Conservation (phyloP, 768 basidiomycete genomes). For the Leucocoprinus sp. region DNA sequence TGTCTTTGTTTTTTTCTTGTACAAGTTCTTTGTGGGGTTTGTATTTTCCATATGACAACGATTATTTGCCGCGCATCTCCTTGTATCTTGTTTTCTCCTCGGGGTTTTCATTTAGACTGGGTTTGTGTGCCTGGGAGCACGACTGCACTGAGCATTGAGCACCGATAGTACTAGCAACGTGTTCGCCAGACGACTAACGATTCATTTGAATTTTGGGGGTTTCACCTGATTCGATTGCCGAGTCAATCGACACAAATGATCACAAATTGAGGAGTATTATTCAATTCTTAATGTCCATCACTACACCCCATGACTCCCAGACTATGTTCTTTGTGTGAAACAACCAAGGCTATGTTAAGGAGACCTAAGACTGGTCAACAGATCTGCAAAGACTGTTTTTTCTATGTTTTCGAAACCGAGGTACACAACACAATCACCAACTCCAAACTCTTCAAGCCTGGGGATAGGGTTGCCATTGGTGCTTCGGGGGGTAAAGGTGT, state of each 20-base stretch:
- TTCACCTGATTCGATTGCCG: slow-evolving; percentile 8
- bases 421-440: slow-evolving; percentile 92
- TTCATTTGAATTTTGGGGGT: not conserved
- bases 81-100: not conserved
- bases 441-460: slow-evolving; percentile 74
- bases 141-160: not conserved
- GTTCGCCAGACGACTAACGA: not conserved
- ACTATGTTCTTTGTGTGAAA: slow-evolving; percentile 68
- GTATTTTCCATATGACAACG: too few relatives aligned
- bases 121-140: slow-evolving; percentile 1
- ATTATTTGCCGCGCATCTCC: not conserved
- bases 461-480: slow-evolving; percentile 93
- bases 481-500: slow-evolving; percentile 97
- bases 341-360: slow-evolving; percentile 78
- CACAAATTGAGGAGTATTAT: not conserved
- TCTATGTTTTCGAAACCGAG: slow-evolving; percentile 96
- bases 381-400: slow-evolving; percentile 95
- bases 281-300: not conserved
- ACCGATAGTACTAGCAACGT: not conserved
- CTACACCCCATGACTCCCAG: slow-evolving; percentile 61
- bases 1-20: not conserved
- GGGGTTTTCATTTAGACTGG: not conserved
- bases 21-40: not conserved
- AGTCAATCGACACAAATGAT: slow-evolving; percentile 5
- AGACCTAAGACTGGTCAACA: slow-evolving; percentile 97